Base-by-base conservation (phyloP, 2,329 filamentous ascomycete genomes). In the Hymenoscyphus occultus region DNA sequence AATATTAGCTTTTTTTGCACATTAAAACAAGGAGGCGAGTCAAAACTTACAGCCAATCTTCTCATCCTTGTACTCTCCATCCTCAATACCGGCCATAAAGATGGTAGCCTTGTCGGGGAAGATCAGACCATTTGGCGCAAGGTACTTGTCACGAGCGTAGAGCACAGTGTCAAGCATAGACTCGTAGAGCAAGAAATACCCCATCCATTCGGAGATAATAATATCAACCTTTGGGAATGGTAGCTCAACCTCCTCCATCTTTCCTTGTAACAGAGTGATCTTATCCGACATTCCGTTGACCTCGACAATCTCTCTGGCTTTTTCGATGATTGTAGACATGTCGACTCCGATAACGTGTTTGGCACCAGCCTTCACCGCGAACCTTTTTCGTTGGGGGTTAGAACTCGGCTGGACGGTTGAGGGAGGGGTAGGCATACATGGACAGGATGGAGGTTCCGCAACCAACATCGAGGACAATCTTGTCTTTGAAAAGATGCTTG, bases 151-250 rank as follows among this genome's bases (percentile, higher is more conserved):
- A 73, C 95, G 89, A 32, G 95, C 95, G 77, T 97, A 98, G 66
- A 99, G 86, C 60, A 99, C 95, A 39, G 95, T 99, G 82, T 99
- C 95, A 76, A 99, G 81, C 95, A 99, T 99, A 86, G 87, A 91
- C 87, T 99, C 95, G 81, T 99, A 99, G 67, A 99, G 88, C 62
- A 99, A 83, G 83, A 98, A 98, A 83, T 99, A 99, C 40, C 95
- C 95, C 95, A 99, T 99, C 95, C 95, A 99, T 83, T 99, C 95
- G 1, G 94, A 98, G 78, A 99, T 96, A 81, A 99, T 99, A 77
- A 99, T 99, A 77, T 99, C 95, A 71, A 99, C 95, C 81, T 98
- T 91, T 75, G 92, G 90, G 80, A 90, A 97, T 22, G 95, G 95
- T 68, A 99, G 84, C 75, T 90, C 84, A 57, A 99, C 93, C 82